Percentiles rank a stretch among this genome's conserved stretches.
Conservation (phyloP, 116 monocot species). For the Cymodocea nodosa region DNA sequence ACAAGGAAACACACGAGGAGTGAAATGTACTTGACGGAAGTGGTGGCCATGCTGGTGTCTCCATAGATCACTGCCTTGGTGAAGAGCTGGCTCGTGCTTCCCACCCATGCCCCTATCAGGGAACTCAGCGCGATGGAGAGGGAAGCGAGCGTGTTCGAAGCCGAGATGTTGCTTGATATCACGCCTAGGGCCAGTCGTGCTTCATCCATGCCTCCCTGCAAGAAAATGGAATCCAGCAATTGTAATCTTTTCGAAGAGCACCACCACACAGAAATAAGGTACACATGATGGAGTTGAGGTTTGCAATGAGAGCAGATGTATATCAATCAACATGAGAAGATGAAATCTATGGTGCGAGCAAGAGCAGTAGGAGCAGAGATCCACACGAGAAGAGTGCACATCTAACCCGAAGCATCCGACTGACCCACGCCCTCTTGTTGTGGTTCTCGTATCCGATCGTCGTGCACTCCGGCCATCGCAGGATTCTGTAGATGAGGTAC, state of each 20-base stretch:
- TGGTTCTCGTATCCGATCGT: constrained; percentile 80
- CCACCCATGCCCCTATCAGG: constrained; percentile 50
- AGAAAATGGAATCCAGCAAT: background rate
- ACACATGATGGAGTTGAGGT: no score
- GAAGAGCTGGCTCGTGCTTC: constrained; percentile 28
- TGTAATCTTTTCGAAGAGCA: no score
- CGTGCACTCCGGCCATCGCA: constrained; percentile 37
- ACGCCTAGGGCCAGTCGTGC: constrained; percentile 26
- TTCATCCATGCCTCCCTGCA: constrained; percentile 11
- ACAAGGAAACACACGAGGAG: constrained; percentile 51
- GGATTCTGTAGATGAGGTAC: constrained; percentile 50
- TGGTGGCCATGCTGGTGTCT: constrained; percentile 30
- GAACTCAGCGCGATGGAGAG: constrained; percentile 58
- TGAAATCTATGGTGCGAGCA: background rate
- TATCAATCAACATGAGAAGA: background rate
- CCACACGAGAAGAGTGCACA: no score
- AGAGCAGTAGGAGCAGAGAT: no score
- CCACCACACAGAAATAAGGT: no score
- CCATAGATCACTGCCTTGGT: constrained; percentile 36
- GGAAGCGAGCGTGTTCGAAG: constrained; percentile 46
- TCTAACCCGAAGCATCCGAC: constrained; percentile 49
- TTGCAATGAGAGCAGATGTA: no score
- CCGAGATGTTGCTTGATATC: constrained; percentile 36
- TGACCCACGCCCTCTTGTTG: constrained; percentile 63
- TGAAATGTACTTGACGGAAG: constrained; percentile 49